Evolutionary conservation across 164 flowering plant genomes (phyloP).

Genomic region (Magnolia sinica): DNA sequence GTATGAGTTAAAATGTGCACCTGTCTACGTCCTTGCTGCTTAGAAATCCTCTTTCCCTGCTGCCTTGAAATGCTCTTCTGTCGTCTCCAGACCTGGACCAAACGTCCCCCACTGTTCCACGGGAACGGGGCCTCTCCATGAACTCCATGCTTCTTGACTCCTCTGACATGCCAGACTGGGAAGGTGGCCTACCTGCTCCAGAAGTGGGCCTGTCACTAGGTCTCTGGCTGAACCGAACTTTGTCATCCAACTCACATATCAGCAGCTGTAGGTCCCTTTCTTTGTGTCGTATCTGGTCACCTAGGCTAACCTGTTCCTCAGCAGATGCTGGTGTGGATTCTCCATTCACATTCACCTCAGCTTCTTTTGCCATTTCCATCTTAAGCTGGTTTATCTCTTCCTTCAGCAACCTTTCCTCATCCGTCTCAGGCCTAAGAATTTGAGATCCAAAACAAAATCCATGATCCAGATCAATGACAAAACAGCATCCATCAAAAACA

Average conservation of each 20-base stretch:
- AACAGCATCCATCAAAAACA: neutral
- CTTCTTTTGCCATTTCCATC: conserved; percentile 24
- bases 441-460: neutral
- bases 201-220: conserved; percentile 34
- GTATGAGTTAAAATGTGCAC: conserved; percentile 18
- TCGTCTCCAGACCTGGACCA: conserved; percentile 61
- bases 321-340: conserved; percentile 15
- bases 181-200: conserved; percentile 51
- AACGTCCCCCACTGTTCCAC: conserved; percentile 46
- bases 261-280: conserved; percentile 36
- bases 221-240: conserved; percentile 42
- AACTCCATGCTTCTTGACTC: conserved; percentile 55
- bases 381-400: conserved; percentile 33
- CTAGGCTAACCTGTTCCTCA: conserved; percentile 16
- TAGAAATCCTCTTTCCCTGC: conserved; percentile 51
- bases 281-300: conserved; percentile 14
- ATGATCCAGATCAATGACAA: conserved; percentile 1
- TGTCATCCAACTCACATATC: conserved; percentile 51
- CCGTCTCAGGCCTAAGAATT: conserved; percentile 36
- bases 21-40: conserved; percentile 40
- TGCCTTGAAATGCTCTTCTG: conserved; percentile 48
- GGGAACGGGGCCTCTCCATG: conserved; percentile 59
- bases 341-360: conserved; percentile 19
- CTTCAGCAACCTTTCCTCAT: conserved; percentile 30
- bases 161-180: conserved; percentile 59